Base-by-base conservation (phyloP, 2,329 filamentous ascomycete genomes). In the Phoma herbarum region DNA sequence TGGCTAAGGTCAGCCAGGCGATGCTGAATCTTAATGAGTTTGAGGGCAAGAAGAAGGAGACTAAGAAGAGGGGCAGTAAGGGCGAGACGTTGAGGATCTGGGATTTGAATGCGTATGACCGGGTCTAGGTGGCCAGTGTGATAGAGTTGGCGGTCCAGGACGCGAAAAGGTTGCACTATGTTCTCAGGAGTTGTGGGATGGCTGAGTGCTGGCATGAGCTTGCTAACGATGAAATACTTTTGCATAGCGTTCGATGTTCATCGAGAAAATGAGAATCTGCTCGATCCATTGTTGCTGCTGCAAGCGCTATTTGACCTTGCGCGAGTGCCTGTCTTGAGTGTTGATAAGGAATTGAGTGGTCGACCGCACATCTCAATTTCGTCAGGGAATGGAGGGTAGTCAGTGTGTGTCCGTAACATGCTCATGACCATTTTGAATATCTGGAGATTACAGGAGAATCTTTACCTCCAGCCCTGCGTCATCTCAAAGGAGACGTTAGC, bases 1-100 rank as follows among this genome's bases (percentile, higher is more conserved):
- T 98, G 73, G 92, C 94, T 1, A 83, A 87, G 50, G 89, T 88
- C 54, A 93, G 91, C 77, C 90, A 91, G 77, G 88, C 89, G 2
- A 86, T 91, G 79, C 74, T 88, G 56, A 78, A 81, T 43, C 77
- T 85, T 26, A 81, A 79, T 49, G 74, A 77, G 54, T 53, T 56
- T 28, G 69, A 65, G 3, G 56, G 71, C 69, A n/a, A 72, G 75
- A 63, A 78, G 76, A 65, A 75, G 74, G 61, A 78, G 73, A 64
- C 49, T 46, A 78, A 75, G 59, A 80, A 75, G 78, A 77, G 75
- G 64, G 78, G 76, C 62, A 70, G 74, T 28, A 75, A 73, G 61
- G 79, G 79, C 5, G 76, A 78, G 70, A 80, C 77, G 42, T 58
- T 79, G 49, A 73, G 73, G 52, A 74, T 82, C 31, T 82, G 80